Conservation (phyloP, 441 rosid genomes). For the Erodium trifolium region DNA sequence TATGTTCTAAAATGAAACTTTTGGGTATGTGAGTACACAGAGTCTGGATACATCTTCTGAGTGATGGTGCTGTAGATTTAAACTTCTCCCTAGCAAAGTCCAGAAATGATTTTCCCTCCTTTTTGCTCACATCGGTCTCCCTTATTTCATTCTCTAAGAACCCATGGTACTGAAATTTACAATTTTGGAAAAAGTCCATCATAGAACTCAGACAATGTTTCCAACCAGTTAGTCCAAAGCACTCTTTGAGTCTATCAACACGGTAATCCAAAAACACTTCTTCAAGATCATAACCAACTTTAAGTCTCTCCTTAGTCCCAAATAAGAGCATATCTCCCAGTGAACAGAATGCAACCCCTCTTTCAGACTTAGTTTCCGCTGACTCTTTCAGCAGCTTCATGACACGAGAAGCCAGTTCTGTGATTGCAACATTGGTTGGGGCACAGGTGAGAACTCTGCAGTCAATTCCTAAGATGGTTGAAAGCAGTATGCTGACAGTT, state of each 20-base stretch:
- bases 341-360: constrained; percentile 5
- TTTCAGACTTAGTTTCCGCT: constrained; percentile 10
- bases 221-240: constrained; percentile 38
- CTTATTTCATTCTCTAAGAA: constrained; percentile 2
- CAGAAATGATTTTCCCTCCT: neutral
- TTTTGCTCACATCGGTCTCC: neutral
- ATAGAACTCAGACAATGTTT: constrained; percentile 20
- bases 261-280: constrained; percentile 41
- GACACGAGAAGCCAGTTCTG: constrained; percentile 43
- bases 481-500: constrained; percentile 29
- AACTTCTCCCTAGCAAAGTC: constrained; percentile 11
- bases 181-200: constrained; percentile 28
- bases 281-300: constrained; percentile 26
- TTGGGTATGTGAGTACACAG: constrained; percentile 17
- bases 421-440: constrained; percentile 51
- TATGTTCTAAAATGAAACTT: constrained; percentile 5
- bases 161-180: constrained; percentile 10
- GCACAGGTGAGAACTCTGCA: constrained; percentile 46
- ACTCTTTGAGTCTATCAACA: constrained; percentile 25
- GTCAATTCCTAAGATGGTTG: constrained; percentile 28
- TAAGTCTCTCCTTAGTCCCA: constrained; percentile 38
- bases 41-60: constrained; percentile 10
- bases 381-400: constrained; percentile 26
- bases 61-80: constrained; percentile 4
- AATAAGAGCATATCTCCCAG: constrained; percentile 42